These are phyloP conservation scores for Lactifluus pinguis DNA, from an alignment of 768 basidiomycete genomes.

Conservation along the genomic window DNA sequence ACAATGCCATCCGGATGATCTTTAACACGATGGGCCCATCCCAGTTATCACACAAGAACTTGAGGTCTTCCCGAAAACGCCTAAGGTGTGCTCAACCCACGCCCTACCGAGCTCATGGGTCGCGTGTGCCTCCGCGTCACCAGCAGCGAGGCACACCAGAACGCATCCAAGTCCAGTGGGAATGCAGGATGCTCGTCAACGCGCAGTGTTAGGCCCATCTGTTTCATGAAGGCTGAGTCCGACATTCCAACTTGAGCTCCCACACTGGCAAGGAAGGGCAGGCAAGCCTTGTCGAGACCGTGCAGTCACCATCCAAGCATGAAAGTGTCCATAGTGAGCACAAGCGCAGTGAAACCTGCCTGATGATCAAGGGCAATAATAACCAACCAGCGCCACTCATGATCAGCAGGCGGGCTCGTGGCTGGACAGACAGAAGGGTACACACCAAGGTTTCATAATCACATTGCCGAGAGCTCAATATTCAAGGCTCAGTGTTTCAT, in stretches of 20 bases:
- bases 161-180: constrained; percentile 47
- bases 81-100: constrained; percentile 61
- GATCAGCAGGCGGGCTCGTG: no score
- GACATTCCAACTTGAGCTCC: constrained; percentile 60
- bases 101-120: constrained; percentile 41
- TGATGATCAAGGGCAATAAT: no score
- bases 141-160: constrained; percentile 33
- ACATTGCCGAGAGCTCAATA: no score
- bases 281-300: constrained; percentile 54
- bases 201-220: constrained; percentile 38
- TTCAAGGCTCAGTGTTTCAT: no score
- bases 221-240: constrained; percentile 72
- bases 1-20: constrained; percentile 72
- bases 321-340: constrained; percentile 76
- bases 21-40: constrained; percentile 73
- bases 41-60: constrained; percentile 64
- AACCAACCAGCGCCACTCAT: no score
- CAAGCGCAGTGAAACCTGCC: constrained; percentile 57
- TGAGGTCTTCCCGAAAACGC: constrained; percentile 62
- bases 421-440: no score
- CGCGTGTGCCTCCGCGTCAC: constrained; percentile 38
- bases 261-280: constrained; percentile 58
- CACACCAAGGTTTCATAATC: no score
- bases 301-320: constrained; percentile 67
- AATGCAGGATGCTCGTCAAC: constrained; percentile 36